These are phyloP conservation scores for Thelonectria olida DNA, from an alignment of 2,329 filamentous ascomycete species.

Conservation along the genomic window DNA sequence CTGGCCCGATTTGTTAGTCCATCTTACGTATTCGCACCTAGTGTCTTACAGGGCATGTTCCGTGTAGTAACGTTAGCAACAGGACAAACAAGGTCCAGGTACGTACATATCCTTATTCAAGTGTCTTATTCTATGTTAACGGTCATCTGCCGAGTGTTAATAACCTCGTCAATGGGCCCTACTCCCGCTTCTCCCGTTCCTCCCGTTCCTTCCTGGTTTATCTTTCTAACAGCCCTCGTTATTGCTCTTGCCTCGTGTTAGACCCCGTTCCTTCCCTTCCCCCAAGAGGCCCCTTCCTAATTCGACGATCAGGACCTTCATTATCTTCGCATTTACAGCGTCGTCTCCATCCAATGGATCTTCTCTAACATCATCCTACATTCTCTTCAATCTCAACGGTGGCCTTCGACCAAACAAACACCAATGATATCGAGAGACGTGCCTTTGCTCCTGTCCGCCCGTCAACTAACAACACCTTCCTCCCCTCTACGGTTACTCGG, in stretches of 20 bases:
- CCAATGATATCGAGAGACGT: constrained; percentile 30
- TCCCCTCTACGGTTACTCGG: neutral
- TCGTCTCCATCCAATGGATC: constrained; percentile 17
- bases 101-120: constrained; percentile 1
- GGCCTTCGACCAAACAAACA: constrained; percentile 4
- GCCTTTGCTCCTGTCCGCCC: neutral
- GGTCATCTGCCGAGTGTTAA: constrained; percentile 12
- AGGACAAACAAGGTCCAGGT: constrained; percentile 10
- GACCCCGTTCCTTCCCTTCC: neutral
- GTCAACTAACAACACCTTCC: constrained; percentile 8
- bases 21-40: neutral
- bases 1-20: constrained; percentile 14
- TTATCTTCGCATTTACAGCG: neutral
- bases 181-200: neutral
- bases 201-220: neutral
- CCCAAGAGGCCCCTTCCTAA: neutral
- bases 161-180: constrained; percentile 14
- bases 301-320: neutral
- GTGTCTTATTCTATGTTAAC: neutral
- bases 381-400: constrained; percentile 16
- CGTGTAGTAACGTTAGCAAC: neutral
- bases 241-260: neutral
- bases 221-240: neutral
- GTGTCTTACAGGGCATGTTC: neutral
- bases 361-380: constrained; percentile 9